Evolutionary conservation across 306 rosid species (phyloP), one percentile per base, ranked within the genome.

Genomic region (Benincasa hispida): DNA sequence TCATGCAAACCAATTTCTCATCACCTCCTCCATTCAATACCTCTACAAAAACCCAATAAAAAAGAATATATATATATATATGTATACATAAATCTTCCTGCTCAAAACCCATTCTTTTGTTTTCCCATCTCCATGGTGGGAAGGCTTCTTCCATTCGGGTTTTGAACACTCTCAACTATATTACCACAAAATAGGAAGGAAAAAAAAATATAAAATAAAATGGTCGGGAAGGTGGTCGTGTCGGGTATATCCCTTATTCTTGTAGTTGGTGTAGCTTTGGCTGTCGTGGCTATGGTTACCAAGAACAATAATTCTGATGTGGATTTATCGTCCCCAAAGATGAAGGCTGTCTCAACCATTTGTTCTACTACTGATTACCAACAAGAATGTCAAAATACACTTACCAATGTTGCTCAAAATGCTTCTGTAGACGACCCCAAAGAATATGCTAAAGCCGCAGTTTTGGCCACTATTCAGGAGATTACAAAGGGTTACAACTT

Each of bases 191-290:
- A 2, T 6, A 8, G 42, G 1, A 39, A 39, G 42, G 42, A 39
- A 39, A 39, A 39, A 10, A 39, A 8, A 39, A 6, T 0, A 39
- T 0, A 39, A 9, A 39, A 39, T 37, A 21, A 39, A 1, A 92
- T 88, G 92, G 35, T 24, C 0, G 86, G 87, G 5, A 91, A 88
- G 77, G 41, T 82, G 47, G 17, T 86, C 28, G 25, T 87, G 0
- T 85, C 96, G 0, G 83, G 48, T 4, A 69, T 87, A n/a, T 88
- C 91, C 57, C 66, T 93, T 34, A 84, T 93, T 50, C 88, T 93
- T 0, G 85, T 91, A 2, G 93, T 91, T 1, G 97, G 97, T 3
- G 95, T 88, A 6, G 91, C 78, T 5, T 25, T 88, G 0, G 93
- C 90, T 0, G 82, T 86, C 2, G 83, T 86, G 0, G 87, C 88